Conservation (phyloP, 306 rosid species). For the Cicer chorassanicum region DNA sequence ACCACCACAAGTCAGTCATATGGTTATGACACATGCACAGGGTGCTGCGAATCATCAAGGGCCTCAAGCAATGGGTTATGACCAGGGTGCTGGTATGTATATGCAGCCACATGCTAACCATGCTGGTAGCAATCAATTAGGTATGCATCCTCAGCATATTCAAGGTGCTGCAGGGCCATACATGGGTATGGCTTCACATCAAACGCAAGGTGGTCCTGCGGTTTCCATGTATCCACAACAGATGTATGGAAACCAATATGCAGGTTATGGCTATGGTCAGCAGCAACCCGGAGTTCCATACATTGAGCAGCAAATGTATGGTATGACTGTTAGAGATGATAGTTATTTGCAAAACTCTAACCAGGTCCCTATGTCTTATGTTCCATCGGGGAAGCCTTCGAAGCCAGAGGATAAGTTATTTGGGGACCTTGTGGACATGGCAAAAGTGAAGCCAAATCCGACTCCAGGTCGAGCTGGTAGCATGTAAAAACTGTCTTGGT, state of each 20-base stretch:
- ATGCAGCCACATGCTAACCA: conserved; percentile 69
- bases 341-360: conserved; percentile 63
- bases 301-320: conserved; percentile 82
- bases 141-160: conserved; percentile 57
- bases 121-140: conserved; percentile 63
- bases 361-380: conserved; percentile 66
- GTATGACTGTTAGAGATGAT: conserved; percentile 69
- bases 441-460: conserved; percentile 83
- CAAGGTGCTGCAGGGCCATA: conserved; percentile 60
- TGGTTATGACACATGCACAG: conserved; percentile 55
- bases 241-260: conserved; percentile 74
- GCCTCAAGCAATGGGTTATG: conserved; percentile 63
- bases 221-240: conserved; percentile 70
- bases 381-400: conserved; percentile 71
- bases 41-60: conserved; percentile 58
- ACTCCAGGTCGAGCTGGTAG: conserved; percentile 69
- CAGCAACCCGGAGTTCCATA: conserved; percentile 63
- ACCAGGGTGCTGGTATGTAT: conserved; percentile 73
- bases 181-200: conserved; percentile 68
- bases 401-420: conserved; percentile 94
- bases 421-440: conserved; percentile 93
- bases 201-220: conserved; percentile 58
- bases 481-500: conserved; percentile 56
- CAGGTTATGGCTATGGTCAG: conserved; percentile 75
- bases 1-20: conserved; percentile 58